Evolutionary conservation across 352 stramenopile species (phyloP).

Genomic region (Globisporangium carolinianum): DNA sequence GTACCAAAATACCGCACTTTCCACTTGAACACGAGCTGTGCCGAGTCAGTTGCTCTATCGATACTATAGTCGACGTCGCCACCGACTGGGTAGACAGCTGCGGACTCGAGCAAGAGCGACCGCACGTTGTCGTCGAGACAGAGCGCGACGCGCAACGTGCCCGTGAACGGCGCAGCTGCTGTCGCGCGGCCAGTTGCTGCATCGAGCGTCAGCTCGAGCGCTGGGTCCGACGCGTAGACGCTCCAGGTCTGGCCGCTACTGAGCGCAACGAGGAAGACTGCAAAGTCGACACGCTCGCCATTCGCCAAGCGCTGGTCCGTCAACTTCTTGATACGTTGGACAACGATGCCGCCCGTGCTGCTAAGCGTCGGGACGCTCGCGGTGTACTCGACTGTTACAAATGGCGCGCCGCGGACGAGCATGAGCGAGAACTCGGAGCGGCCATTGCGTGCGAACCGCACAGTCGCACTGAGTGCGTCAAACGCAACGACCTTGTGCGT

Average conservation of each 20-base stretch:
- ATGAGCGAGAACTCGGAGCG: conserved; percentile 39
- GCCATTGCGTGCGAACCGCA: conserved; percentile 42
- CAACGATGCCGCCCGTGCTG: conserved; percentile 36
- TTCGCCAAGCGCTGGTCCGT: conserved; percentile 33
- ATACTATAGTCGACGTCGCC: conserved; percentile 42
- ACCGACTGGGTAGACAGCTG: conserved; percentile 46
- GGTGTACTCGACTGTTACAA: conserved; percentile 66
- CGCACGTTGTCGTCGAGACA: conserved; percentile 27
- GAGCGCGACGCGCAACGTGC: conserved; percentile 48
- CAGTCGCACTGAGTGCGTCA: conserved; percentile 56
- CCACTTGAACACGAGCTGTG: conserved; percentile 52
- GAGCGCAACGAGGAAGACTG: conserved; percentile 39
- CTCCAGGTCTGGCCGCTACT: conserved; percentile 67
- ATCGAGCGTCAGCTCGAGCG: conserved; percentile 25
- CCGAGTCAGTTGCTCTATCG: conserved; percentile 19
- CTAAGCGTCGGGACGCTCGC: conserved; percentile 47
- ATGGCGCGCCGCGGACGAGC: conserved; percentile 76
- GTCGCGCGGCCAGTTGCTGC: conserved; percentile 24
- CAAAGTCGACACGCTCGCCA: conserved; percentile 36
- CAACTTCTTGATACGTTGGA: conserved; percentile 42
- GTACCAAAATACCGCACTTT: conserved; percentile 41
- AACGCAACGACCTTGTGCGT: conserved; percentile 59
- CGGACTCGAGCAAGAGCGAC: conserved; percentile 51
- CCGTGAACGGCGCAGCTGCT: conserved; percentile 31
- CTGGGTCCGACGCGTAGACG: conserved; percentile 45